phyloP scores from a whole-genome alignment of 352 stramenopile genomes.

The Blastocystis sp. region DNA sequence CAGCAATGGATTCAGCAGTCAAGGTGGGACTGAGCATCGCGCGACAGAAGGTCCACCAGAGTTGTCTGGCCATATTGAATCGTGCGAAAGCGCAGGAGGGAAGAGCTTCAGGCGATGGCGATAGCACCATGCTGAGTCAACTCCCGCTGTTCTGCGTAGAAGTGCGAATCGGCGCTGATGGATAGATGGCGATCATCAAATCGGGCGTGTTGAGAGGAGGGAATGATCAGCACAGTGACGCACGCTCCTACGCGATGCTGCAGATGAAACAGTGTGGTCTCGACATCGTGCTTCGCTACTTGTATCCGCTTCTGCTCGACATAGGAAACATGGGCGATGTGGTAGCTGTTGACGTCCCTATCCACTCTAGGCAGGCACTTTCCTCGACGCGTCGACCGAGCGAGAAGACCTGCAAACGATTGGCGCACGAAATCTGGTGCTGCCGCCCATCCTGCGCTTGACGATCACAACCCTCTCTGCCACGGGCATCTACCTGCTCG shows the following conservation, averaged over 20 bases:
- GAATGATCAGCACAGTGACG: slow-evolving; percentile 88
- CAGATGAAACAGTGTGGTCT: background rate
- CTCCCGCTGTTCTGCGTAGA: slow-evolving; percentile 86
- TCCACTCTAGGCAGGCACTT: slow-evolving; percentile 3
- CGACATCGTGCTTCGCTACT: background rate
- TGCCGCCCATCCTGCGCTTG: slow-evolving; percentile 76
- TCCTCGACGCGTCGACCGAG: slow-evolving; percentile 67
- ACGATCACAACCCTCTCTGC: slow-evolving; percentile 84
- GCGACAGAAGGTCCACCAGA: slow-evolving; percentile 32
- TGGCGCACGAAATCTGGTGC: slow-evolving; percentile 64
- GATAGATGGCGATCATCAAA: slow-evolving; percentile 90
- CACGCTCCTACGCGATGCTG: slow-evolving; percentile 88
- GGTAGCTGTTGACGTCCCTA: background rate
- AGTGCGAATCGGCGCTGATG: background rate
- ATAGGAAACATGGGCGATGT: background rate
- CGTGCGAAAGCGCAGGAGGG: slow-evolving; percentile 71
- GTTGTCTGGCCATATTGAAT: slow-evolving; percentile 65
- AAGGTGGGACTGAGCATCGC: background rate
- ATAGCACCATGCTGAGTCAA: slow-evolving; percentile 83
- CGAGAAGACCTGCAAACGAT: slow-evolving; percentile 76
- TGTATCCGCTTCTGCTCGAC: background rate
- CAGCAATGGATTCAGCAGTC: background rate
- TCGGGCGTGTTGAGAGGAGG: slow-evolving; percentile 89
- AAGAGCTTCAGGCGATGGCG: slow-evolving; percentile 72
- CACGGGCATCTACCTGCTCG: slow-evolving; percentile 89